Evolutionary conservation across 768 basidiomycete species (phyloP).

Genomic region (Roridomyces roridus): DNA sequence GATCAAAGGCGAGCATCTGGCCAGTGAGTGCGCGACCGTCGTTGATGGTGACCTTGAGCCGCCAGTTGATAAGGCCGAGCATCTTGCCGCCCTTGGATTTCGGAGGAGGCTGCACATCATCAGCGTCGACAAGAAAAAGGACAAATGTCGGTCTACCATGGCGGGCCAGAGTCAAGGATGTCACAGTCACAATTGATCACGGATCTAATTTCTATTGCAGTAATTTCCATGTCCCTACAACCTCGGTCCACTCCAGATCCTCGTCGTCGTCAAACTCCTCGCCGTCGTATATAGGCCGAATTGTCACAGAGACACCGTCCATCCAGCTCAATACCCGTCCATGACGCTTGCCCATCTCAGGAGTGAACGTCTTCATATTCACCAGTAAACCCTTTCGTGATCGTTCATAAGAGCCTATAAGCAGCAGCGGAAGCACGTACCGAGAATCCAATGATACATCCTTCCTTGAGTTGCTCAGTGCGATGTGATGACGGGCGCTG

Average conservation of each 20-base stretch:
- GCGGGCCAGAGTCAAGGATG: conserved; percentile 7
- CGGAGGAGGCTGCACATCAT: conserved; percentile 77
- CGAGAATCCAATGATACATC: conserved; percentile 14
- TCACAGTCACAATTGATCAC: conserved; percentile 9
- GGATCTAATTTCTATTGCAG: neutral
- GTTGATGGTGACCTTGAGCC: conserved; percentile 96
- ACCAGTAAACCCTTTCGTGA: conserved; percentile 10
- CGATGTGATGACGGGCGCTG: conserved; percentile 14
- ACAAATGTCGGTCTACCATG: conserved; percentile 22
- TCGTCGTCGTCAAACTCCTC: conserved; percentile 11
- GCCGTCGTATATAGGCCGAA: conserved; percentile 2
- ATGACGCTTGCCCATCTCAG: conserved; percentile 15
- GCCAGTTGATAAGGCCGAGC: conserved; percentile 97
- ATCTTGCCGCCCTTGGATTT: conserved; percentile 99
- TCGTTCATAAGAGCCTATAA: neutral
- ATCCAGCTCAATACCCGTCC: conserved; percentile 17
- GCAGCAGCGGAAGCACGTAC: neutral
- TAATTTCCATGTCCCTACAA: conserved; percentile 17
- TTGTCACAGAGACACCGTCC: neutral
- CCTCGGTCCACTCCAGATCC: conserved; percentile 11
- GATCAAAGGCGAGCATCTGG: conserved; percentile 99
- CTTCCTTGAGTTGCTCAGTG: conserved; percentile 10
- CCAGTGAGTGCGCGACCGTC: conserved; percentile 95
- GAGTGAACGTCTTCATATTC: conserved; percentile 12
- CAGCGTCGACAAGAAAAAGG: neutral